Base-by-base conservation (phyloP, 2,329 filamentous ascomycete genomes). In the Botrytis medusae region DNA sequence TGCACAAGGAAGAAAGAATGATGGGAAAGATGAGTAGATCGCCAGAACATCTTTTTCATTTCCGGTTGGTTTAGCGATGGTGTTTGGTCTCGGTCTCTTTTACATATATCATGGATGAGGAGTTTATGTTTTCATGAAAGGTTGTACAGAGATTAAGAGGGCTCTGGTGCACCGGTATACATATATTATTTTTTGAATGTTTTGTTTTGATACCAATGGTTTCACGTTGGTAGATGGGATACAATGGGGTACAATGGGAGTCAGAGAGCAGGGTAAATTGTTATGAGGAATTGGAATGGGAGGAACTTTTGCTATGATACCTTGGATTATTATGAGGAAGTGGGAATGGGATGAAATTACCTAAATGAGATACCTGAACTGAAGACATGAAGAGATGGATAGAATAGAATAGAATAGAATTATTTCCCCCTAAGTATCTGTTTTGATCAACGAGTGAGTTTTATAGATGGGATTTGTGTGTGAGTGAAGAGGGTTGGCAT, bases 201-300 rank as follows among this genome's bases (percentile, higher is more conserved):
- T 51, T 67, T 57, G n/a, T 29, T 57, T 57, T 29, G n/a, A 57
- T 57, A 57, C 51, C 44, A 48, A 34, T 65, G 29, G 44, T 62
- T 51, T 51, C 63, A 44, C 63, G 46, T 65, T 65, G 63, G 44
- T 32, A 34, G 32, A 37, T 67, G 32, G 32, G 25, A 51, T 51
- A 51, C 12, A 51, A 51, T 51, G 25, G 48, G 25, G n/a, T 51
- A 4, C 46, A 14, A 51, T 12, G 22, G 48, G n/a, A 16, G 5
- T 16, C 14, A 8, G 51, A 29, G n/a, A 57, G n/a, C 14, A 29
- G 51, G 51, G 51, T 29, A 57, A 29, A 57, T 29, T 57, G 51
- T 18, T 2, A 57, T 29, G 51, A 57, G 6, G 51, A 29, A n/a
- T 57, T 57, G 51, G n/a, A 57, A 57, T 29, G 6, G n/a, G n/a